Conservation (phyloP, 1,284 basidiomycete species). For the Testicularia cyperi region DNA sequence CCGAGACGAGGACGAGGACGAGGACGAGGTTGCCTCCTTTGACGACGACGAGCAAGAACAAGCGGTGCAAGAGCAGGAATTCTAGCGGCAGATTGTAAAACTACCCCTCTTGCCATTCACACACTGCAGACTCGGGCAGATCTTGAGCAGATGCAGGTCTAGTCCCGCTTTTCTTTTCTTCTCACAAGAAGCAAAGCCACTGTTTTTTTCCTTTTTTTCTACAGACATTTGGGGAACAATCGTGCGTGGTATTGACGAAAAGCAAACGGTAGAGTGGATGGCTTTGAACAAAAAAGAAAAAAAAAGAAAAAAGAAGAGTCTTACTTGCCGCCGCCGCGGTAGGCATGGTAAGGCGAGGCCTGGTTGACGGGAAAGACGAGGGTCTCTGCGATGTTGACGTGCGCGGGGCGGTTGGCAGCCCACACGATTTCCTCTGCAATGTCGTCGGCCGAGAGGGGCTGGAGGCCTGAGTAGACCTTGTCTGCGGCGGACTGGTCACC, state of each 20-base stretch:
- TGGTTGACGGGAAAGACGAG: slow-evolving; percentile 54
- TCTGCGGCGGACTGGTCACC: slow-evolving; percentile 43
- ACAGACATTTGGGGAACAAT: too few relatives aligned
- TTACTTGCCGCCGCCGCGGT: slow-evolving; percentile 24
- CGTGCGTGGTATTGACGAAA: too few relatives aligned
- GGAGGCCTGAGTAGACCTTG: slow-evolving; percentile 55
- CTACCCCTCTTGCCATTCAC: too few relatives aligned
- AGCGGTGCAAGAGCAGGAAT: background rate
- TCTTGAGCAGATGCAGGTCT: too few relatives aligned
- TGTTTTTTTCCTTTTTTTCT: too few relatives aligned
- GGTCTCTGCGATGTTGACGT: slow-evolving; percentile 56
- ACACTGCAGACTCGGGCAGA: too few relatives aligned
- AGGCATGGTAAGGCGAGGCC: slow-evolving; percentile 51
- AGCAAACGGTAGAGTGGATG: too few relatives aligned
- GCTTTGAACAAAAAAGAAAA: too few relatives aligned
- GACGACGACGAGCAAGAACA: slow-evolving; percentile 4
- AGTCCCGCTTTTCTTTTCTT: too few relatives aligned
- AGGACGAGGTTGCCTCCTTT: slow-evolving; percentile 16
- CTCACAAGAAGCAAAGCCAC: too few relatives aligned
- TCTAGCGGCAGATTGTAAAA: too few relatives aligned
- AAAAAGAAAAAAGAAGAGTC: too few relatives aligned
- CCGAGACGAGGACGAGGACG: background rate
- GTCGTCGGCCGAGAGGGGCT: slow-evolving; percentile 53
- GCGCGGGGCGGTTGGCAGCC: slow-evolving; percentile 72
- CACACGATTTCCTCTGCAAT: slow-evolving; percentile 94